Evolutionary conservation across 495 filamentous ascomycete genomes (phyloP).

Genomic region (Xylaria grammica): DNA sequence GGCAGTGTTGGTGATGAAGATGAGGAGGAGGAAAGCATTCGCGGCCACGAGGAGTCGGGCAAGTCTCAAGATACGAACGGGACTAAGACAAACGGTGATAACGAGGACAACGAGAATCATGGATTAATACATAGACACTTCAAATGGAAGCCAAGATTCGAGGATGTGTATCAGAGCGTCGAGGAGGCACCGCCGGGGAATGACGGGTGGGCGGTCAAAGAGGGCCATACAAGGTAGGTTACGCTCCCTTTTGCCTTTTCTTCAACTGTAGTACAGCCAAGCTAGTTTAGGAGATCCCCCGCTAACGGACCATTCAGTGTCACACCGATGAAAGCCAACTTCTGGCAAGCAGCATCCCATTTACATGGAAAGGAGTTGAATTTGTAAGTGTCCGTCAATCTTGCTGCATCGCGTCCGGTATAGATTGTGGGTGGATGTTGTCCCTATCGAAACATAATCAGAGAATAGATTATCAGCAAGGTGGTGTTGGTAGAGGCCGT

Average conservation of each 20-base stretch:
- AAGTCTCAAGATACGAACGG: background rate
- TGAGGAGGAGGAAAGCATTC: constrained; percentile 69
- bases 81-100: constrained; percentile 23
- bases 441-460: constrained; percentile 1
- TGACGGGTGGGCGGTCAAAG: constrained; percentile 92
- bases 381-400: constrained; percentile 73
- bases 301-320: constrained; percentile 59
- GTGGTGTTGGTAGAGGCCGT: background rate
- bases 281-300: background rate
- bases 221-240: constrained; percentile 84
- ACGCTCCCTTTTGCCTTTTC: background rate
- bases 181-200: constrained; percentile 80
- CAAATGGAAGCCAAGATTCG: constrained; percentile 88
- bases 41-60: constrained; percentile 58
- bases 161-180: constrained; percentile 83
- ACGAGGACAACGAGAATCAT: constrained; percentile 30
- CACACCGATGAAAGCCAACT: constrained; percentile 90
- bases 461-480: background rate
- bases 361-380: constrained; percentile 75
- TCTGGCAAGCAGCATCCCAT: constrained; percentile 74
- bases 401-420: constrained; percentile 37
- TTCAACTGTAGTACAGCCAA: background rate
- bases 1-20: constrained; percentile 62
- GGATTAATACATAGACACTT: constrained; percentile 80
- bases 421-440: constrained; percentile 24